These are phyloP conservation scores for Artemisia tridentata DNA, from an alignment of 129 eudicot species.

Conservation along the genomic window DNA sequence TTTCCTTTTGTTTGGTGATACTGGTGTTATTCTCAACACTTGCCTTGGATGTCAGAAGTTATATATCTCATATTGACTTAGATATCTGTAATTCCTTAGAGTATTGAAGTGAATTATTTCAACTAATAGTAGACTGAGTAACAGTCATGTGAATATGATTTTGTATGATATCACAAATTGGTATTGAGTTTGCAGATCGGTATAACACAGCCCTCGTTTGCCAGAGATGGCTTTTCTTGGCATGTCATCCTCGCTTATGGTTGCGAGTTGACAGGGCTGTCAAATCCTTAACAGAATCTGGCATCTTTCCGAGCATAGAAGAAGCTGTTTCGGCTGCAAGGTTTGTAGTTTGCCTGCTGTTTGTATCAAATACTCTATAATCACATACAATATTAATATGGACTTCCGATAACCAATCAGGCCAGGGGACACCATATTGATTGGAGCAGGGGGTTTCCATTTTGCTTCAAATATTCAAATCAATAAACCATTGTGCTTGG, in stretches of 20 bases:
- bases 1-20: too few species aligned
- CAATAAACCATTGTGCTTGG: conserved; percentile 89
- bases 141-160: conserved; percentile 1
- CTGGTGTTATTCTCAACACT: too few species aligned
- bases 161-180: conserved; percentile 39
- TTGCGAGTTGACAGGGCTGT: conserved; percentile 80
- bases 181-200: conserved; percentile 97
- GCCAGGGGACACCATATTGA: conserved; percentile 97
- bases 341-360: conserved; percentile 37
- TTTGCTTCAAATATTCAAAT: conserved; percentile 79
- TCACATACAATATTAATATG: neutral
- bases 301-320: conserved; percentile 82
- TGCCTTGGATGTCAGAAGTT: too few species aligned
- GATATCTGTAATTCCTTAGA: too few species aligned
- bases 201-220: conserved; percentile 99
- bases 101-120: too few species aligned
- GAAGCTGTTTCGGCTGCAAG: conserved; percentile 91
- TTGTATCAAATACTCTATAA: neutral
- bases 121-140: too few species aligned
- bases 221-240: conserved; percentile 99
- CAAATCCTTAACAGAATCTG: conserved; percentile 54
- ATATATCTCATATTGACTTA: too few species aligned
- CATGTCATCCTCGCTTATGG: conserved; percentile 97
- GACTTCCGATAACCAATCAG: conserved; percentile 39
- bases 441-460: conserved; percentile 92